Conservation (phyloP, 352 stramenopile genomes). For the Globisporangium splendens region DNA sequence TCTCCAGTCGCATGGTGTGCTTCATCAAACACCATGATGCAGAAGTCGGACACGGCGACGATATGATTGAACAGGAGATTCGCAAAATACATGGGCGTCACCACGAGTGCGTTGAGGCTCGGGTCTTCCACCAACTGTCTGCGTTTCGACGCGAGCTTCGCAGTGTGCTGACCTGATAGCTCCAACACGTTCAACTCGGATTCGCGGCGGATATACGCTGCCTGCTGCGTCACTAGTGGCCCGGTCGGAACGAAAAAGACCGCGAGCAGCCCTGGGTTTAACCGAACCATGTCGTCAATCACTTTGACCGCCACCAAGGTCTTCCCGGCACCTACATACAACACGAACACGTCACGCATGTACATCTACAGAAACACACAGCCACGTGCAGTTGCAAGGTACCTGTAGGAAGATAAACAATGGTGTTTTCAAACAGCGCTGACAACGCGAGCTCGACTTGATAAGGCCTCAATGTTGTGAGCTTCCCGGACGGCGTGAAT, state of each 20-base stretch:
- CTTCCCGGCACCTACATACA: conserved; percentile 48
- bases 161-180: conserved; percentile 52
- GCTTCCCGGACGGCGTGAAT: conserved; percentile 30
- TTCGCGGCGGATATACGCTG: conserved; percentile 62
- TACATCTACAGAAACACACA: neutral
- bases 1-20: conserved; percentile 67
- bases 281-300: conserved; percentile 51
- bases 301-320: conserved; percentile 75
- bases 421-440: conserved; percentile 72
- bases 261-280: conserved; percentile 53
- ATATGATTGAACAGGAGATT: conserved; percentile 44
- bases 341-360: neutral
- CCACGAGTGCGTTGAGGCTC: conserved; percentile 43
- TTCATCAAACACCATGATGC: conserved; percentile 78
- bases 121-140: conserved; percentile 17
- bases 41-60: conserved; percentile 51
- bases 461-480: conserved; percentile 56
- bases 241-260: conserved; percentile 75
- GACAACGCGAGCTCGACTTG: conserved; percentile 69
- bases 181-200: conserved; percentile 48
- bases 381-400: neutral
- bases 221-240: conserved; percentile 74
- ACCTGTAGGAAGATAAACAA: conserved; percentile 77
- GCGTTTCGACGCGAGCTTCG: conserved; percentile 7
- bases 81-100: conserved; percentile 68